Percentiles rank a stretch among this genome's conserved stretches.
These are phyloP conservation scores for Dryas alaskensis DNA, from an alignment of 306 rosid genomes.

Conservation along the genomic window DNA sequence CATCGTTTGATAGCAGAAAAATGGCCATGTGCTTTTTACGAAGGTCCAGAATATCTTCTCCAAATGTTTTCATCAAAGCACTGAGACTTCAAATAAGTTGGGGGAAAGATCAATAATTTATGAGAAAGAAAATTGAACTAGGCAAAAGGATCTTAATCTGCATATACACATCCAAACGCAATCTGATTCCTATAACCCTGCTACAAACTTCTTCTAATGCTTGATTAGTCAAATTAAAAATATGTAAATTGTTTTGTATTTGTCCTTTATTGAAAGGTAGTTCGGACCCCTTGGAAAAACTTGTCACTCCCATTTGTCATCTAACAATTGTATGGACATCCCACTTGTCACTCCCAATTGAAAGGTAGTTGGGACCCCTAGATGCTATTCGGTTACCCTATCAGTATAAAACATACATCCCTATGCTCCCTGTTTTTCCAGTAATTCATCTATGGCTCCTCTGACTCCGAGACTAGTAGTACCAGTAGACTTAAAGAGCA, in stretches of 20 bases:
- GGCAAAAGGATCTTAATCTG: neutral
- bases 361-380: too few relatives aligned
- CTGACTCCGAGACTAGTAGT: slow-evolving; percentile 49
- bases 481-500: slow-evolving; percentile 60
- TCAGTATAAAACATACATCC: neutral
- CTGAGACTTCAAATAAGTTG: neutral
- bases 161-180: neutral
- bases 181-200: neutral
- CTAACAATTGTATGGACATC: slow-evolving; percentile 18
- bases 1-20: neutral
- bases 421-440: neutral
- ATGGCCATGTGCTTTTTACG: neutral
- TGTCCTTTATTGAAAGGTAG: neutral
- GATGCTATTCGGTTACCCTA: slow-evolving; percentile 14
- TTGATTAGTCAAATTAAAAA: neutral
- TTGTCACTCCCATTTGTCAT: slow-evolving; percentile 22
- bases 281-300: slow-evolving; percentile 1
- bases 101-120: neutral
- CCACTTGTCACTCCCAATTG: too few relatives aligned
- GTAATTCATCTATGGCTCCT: slow-evolving; percentile 59
- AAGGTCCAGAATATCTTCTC: neutral
- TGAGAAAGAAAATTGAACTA: neutral
- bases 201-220: slow-evolving; percentile 1
- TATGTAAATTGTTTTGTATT: neutral
- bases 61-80: neutral